Evolutionary conservation across 306 rosid species (phyloP).

Genomic region (Sesbania bispinosa): DNA sequence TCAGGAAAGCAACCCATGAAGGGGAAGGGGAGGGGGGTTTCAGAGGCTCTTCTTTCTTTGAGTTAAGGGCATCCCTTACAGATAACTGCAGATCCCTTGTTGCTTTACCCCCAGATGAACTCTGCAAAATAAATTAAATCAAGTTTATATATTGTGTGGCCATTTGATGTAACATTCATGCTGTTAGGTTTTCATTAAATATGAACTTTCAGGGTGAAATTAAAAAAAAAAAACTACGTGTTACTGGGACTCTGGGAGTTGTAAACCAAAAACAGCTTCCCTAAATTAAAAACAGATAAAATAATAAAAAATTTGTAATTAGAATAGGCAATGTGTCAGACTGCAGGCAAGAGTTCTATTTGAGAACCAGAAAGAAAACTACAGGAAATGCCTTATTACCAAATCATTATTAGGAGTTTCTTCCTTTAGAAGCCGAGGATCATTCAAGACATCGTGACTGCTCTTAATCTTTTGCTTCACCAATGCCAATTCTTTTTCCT

Average conservation of each 20-base stretch:
- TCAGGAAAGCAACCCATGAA: no score
- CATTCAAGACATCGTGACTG: conserved; percentile 86
- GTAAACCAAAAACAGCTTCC: not conserved
- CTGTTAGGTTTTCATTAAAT: no score
- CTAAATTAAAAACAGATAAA: not conserved
- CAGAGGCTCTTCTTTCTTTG: no score
- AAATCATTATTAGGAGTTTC: no score
- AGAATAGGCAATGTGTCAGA: conserved; percentile 3
- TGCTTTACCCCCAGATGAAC: conserved; percentile 33
- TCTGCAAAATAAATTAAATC: conserved; percentile 36
- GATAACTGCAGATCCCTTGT: conserved; percentile 64
- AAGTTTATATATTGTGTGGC: no score
- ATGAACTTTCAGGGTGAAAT: no score
- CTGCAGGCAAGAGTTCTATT: not conserved
- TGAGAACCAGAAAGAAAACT: conserved; percentile 1
- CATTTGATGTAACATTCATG: no score
- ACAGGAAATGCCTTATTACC: conserved; percentile 22
- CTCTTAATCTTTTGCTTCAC: conserved; percentile 78
- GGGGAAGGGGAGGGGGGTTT: no score
- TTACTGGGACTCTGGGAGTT: no score
- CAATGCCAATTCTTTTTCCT: conserved; percentile 68
- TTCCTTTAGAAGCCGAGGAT: conserved; percentile 83
- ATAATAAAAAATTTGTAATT: not conserved
- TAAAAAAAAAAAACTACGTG: no score
- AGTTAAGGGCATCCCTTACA: no score